These are phyloP conservation scores for Amanita jacksonii DNA, from an alignment of 768 basidiomycete species.

Conservation along the genomic window DNA sequence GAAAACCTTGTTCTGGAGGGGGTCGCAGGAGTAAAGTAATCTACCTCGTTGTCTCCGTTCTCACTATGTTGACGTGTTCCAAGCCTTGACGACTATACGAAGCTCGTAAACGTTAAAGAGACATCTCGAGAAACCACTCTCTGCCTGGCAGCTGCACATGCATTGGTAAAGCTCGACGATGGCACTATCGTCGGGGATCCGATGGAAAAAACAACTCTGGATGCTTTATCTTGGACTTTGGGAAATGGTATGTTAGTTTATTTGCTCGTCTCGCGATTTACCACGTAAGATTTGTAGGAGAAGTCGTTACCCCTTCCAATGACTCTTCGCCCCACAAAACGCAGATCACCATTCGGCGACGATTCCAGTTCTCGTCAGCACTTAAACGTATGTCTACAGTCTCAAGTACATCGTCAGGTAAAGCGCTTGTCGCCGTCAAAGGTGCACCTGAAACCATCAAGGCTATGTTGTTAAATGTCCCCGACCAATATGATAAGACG, in stretches of 20 bases:
- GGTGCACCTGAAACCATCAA: slow-evolving; percentile 98
- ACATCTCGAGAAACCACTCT: slow-evolving; percentile 70
- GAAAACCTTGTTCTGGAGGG: slow-evolving; percentile 94
- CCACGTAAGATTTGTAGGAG: slow-evolving; percentile 38
- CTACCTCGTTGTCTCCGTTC: slow-evolving; percentile 10
- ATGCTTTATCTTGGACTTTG: slow-evolving; percentile 84
- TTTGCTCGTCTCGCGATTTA: slow-evolving; percentile 16
- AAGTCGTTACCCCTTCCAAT: slow-evolving; percentile 55
- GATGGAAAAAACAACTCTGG: slow-evolving; percentile 96
- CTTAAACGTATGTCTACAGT: slow-evolving; percentile 97
- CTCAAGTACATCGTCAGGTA: slow-evolving; percentile 51
- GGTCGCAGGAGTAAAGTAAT: slow-evolving; percentile 84
- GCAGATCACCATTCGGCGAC: slow-evolving; percentile 68
- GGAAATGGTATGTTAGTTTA: slow-evolving; percentile 38
- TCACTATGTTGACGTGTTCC: slow-evolving; percentile 8
- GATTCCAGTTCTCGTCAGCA: slow-evolving; percentile 97
- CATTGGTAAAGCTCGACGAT: slow-evolving; percentile 89
- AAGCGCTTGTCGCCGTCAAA: slow-evolving; percentile 70
- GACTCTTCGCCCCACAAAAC: slow-evolving; percentile 46
- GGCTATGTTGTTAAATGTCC: slow-evolving; percentile 67
- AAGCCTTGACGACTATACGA: slow-evolving; percentile 51
- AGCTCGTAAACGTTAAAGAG: slow-evolving; percentile 72
- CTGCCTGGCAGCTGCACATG: slow-evolving; percentile 91
- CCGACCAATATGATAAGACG: slow-evolving; percentile 81
- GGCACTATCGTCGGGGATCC: slow-evolving; percentile 94